Base-by-base conservation (phyloP, 2,329 filamentous ascomycete genomes). In the Stachybotrys elegans region DNA sequence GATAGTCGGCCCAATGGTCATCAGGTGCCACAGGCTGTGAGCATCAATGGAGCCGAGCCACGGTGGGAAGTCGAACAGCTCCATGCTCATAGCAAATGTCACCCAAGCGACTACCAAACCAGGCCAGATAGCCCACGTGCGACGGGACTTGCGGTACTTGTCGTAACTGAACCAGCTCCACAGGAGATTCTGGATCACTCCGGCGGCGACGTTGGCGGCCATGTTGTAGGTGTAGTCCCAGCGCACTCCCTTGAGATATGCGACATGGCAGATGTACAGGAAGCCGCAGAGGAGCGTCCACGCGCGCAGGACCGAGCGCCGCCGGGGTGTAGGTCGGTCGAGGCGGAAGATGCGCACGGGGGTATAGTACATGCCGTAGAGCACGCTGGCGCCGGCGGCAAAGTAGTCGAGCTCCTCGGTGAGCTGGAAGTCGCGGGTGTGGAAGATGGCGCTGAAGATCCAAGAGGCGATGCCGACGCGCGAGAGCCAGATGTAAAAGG, bases 141-240 rank as follows among this genome's bases (percentile, higher is more conserved):
- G 79, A 37, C 81, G 79, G 16, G 85, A 79, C 63, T 81, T 81
- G 51, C 75, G 72, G 67, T 92, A 97, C 54, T 84, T 78, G 51
- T 71, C 70, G 54, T 86, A 79, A 61, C 86, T 91, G 67, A 95
- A 96, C 65, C 79, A 86, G 35, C 76, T 87, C 93, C 93, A 97
- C 46, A 97, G 68, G 4, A 83, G 42, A 57, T 97, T 95, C 60
- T 90, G 84, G 5, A 91, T 64, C 32, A 90, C 72, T 4, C 93
- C 93, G 11, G 86, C 79, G 4, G 78, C 81, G 17, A 98, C 87
- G 58, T 97, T 98, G 42, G 91, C 93, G 2, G 86, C 82, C 90
- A 98, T 97, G 63, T 98, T 98, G 70, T 98, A 98, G 5, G 85
- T 86, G 63, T 98, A 98, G 65, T 97, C 87, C 87, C 93, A 98